A percentile compares a stretch with the other conserved stretches of the same genome.
phyloP scores from a whole-genome alignment of 768 basidiomycete genomes.

The Mycena galericulata region DNA sequence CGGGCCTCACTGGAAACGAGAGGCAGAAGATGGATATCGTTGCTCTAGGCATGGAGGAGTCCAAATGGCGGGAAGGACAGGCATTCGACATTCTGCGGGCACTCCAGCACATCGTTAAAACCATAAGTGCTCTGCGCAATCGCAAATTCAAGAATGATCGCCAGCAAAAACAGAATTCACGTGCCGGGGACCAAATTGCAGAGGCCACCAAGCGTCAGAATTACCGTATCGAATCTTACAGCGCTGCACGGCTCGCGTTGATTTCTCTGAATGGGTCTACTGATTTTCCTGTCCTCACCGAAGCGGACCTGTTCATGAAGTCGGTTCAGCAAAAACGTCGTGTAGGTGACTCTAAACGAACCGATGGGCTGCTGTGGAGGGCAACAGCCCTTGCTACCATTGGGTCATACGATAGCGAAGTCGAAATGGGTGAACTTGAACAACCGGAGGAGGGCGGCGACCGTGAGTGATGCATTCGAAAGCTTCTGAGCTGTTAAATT shows the following conservation, averaged over 20 bases:
- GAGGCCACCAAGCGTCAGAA: background rate
- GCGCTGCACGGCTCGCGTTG: background rate
- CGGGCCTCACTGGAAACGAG: background rate
- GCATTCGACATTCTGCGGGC: background rate
- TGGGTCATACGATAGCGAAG: too few relatives aligned
- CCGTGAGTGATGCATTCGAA: background rate
- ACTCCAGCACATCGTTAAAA: background rate
- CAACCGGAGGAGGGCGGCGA: background rate
- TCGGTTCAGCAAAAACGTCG: constrained; percentile 15
- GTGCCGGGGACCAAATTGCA: background rate
- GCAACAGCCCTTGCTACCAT: too few relatives aligned
- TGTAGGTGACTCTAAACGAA: constrained; percentile 13
- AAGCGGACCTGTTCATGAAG: constrained; percentile 10
- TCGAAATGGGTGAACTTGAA: background rate
- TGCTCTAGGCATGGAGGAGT: background rate
- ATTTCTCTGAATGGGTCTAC: background rate
- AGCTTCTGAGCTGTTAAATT: background rate
- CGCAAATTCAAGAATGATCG: constrained; percentile 3
- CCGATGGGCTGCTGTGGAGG: background rate
- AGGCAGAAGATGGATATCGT: background rate
- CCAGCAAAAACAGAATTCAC: constrained; percentile 2
- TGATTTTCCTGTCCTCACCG: constrained; percentile 13
- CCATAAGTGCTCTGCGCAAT: background rate
- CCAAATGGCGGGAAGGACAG: background rate
- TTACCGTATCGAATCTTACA: background rate